Base-by-base conservation (phyloP, 805 yeast genomes). In the Cyberlindnera saturnus region DNA sequence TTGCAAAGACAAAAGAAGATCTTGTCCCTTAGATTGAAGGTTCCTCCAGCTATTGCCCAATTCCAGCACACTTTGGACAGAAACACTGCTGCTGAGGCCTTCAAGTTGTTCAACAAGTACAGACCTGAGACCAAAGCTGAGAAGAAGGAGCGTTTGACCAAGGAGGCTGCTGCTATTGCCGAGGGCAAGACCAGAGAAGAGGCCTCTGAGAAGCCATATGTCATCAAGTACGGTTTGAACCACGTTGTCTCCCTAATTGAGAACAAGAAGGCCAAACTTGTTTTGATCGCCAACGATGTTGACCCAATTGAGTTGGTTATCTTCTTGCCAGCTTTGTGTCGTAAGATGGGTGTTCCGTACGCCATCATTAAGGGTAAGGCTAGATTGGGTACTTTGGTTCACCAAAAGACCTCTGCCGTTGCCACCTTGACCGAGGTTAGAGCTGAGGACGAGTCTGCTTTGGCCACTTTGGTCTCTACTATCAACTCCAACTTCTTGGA, bases 301-400 rank as follows among this genome's bases (percentile, higher is more conserved):
- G 99, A 91, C 80, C 99, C 99, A 67, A 86, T 91, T 67, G 99
- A 91, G 79, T 80, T 91, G 68, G 98, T 91, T 60, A 77, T 91
- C 65, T 91, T 87, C 85, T 77, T 91, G 63, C 99, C 99, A 69
- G 97, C 99, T 73, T 81, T 91, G 68, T 91, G 97, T 80, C 88
- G 91, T 79, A 93, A 93, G 85, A 82, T 91, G 95, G 98, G 97
- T 77, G 90, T 93, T 57, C 98, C 99, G 70, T 90, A 90, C 81
- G 97, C 98, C 56, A 85, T 90, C 68, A 86, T 90, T 68, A 89
- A 89, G 83, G 96, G 96, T 73, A 89, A 89, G 86, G 96, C 96
- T 58, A 87, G 98, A 81, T 83, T 91, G 66, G 98, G 98, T 60
- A 85, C 97, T 64, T 74, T 91, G 64, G 96, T 89, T 53, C 96